Evolutionary conservation across 2,329 filamentous ascomycete genomes (phyloP).

Genomic region (Ophiostoma australiae): DNA sequence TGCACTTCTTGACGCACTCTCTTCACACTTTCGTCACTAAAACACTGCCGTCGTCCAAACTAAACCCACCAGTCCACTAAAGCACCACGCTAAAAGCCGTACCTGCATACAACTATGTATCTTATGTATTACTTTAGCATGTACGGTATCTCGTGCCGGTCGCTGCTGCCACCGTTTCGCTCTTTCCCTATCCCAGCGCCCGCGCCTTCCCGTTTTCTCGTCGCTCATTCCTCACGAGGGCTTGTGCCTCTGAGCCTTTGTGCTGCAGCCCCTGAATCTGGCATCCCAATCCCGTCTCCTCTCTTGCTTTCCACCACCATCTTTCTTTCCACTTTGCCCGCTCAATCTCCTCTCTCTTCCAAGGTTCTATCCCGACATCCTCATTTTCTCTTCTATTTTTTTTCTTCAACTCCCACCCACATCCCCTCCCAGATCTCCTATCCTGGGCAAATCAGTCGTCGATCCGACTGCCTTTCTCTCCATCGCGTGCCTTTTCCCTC

Average conservation of each 20-base stretch:
- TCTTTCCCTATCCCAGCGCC: constrained; percentile 3
- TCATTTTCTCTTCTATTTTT: not conserved
- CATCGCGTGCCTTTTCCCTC: not conserved
- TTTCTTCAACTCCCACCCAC: not conserved
- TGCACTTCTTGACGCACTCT: not conserved
- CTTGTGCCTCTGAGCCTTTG: not conserved
- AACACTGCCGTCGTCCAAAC: not conserved
- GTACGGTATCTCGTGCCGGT: not conserved
- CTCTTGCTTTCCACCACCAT: not conserved
- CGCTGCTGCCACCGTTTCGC: constrained; percentile 12
- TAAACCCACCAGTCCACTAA: not conserved
- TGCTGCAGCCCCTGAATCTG: constrained; percentile 12
- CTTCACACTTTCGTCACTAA: not conserved
- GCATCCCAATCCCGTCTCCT: constrained; percentile 1
- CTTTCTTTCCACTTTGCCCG: not conserved
- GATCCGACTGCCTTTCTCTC: not conserved
- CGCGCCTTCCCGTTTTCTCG: constrained; percentile 1
- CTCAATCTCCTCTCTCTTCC: not conserved
- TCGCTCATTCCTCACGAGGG: constrained; percentile 9
- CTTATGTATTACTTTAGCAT: too few relatives aligned
- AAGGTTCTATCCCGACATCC: not conserved
- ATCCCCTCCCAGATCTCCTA: not conserved
- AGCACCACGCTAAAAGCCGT: not conserved
- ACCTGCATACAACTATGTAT: constrained; percentile 8
- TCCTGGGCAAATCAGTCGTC: not conserved